Conservation (phyloP, 495 filamentous ascomycete species). For the Penicillium salamii region DNA sequence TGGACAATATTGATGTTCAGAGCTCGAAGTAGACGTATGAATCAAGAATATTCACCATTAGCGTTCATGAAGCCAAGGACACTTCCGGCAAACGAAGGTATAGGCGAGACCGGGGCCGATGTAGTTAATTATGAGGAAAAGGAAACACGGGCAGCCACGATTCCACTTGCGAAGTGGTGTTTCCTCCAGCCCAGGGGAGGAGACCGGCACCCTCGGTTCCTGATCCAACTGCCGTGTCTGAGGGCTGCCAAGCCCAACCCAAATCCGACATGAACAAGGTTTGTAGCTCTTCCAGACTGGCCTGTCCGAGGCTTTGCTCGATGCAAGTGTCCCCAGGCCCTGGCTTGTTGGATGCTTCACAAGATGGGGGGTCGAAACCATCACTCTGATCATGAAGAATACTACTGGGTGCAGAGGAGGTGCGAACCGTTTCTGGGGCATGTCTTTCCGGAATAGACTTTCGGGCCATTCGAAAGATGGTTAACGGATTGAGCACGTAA, state of each 20-base stretch:
- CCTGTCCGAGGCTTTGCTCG: constrained; percentile 9
- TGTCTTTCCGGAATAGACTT: constrained; percentile 31
- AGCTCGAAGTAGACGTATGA: too few relatives aligned
- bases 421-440: constrained; percentile 25
- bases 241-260: constrained; percentile 35
- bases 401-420: constrained; percentile 20
- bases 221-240: constrained; percentile 30
- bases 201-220: constrained; percentile 25
- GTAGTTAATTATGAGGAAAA: constrained; percentile 18
- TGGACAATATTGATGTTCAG: too few relatives aligned
- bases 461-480: constrained; percentile 33
- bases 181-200: constrained; percentile 31
- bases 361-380: constrained; percentile 1
- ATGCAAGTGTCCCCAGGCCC: not conserved
- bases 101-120: too few relatives aligned
- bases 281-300: constrained; percentile 27
- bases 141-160: constrained; percentile 31
- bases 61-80: too few relatives aligned
- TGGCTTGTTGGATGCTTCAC: not conserved
- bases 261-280: constrained; percentile 32
- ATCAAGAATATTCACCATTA: too few relatives aligned
- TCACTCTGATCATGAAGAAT: constrained; percentile 3
- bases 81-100: too few relatives aligned
- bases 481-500: constrained; percentile 31
- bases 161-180: constrained; percentile 15